A percentile compares a stretch with the other conserved stretches of the same genome.
Evolutionary conservation across 345 rosid genomes (phyloP).

Genomic region (Carallia pectinifolia): DNA sequence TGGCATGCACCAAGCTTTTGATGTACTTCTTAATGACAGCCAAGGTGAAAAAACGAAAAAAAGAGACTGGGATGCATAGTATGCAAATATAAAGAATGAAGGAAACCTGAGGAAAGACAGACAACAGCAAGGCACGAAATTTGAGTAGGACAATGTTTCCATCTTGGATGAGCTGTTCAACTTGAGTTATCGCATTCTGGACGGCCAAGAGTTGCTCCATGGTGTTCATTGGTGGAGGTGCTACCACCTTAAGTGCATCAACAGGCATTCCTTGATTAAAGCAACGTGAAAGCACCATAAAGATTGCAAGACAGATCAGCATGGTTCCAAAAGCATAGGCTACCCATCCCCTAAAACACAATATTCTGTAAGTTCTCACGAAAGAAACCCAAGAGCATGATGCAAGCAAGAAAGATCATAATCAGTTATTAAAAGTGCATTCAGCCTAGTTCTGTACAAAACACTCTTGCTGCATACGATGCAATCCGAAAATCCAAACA

Average conservation of each 20-base stretch:
- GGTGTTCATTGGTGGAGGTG: conserved; percentile 85
- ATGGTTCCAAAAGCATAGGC: conserved; percentile 53
- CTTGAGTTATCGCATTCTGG: conserved; percentile 76
- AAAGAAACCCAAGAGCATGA: background rate
- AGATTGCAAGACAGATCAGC: conserved; percentile 49
- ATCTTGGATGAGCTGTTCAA: conserved; percentile 76
- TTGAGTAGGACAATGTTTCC: conserved; percentile 82
- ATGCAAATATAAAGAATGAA: background rate
- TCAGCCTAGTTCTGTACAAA: background rate
- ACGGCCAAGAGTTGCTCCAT: conserved; percentile 97
- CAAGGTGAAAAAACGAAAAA: background rate
- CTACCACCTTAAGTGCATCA: conserved; percentile 61
- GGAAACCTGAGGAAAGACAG: conserved; percentile 74
- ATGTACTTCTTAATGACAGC: background rate
- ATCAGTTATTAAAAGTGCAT: background rate
- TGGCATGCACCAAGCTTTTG: background rate
- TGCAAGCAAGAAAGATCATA: background rate
- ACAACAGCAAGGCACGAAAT: conserved; percentile 69
- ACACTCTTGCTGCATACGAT: too few species aligned
- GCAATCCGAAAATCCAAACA: too few species aligned
- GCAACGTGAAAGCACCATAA: conserved; percentile 63
- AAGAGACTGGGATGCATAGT: background rate
- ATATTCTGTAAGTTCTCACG: conserved; percentile 2
- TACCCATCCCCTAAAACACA: conserved; percentile 59
- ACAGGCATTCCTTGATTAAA: conserved; percentile 51